Evolutionary conservation across 2,329 filamentous ascomycete species (phyloP).

Genomic region (Septoria petroselini): DNA sequence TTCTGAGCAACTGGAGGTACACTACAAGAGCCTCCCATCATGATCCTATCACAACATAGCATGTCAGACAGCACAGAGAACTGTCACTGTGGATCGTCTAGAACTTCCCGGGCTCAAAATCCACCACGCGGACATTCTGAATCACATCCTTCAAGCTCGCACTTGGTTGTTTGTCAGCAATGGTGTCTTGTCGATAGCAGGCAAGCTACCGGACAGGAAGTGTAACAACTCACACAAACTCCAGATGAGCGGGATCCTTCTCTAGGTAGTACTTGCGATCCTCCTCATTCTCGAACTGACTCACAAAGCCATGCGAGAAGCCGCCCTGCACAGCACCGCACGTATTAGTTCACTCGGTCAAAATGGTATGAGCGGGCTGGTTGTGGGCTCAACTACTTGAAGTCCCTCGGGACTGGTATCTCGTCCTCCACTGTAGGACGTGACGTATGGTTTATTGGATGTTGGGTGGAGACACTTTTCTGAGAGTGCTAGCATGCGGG

Average conservation of each 20-base stretch:
- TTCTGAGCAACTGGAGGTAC: slow-evolving; percentile 16
- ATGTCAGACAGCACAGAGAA: slow-evolving; percentile 5
- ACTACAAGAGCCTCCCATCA: background rate
- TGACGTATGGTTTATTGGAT: slow-evolving; percentile 60
- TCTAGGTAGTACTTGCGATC: slow-evolving; percentile 68
- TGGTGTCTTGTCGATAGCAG: no score
- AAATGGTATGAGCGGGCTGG: no score
- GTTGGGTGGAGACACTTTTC: slow-evolving; percentile 59
- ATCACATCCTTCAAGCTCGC: slow-evolving; percentile 47
- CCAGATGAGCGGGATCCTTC: slow-evolving; percentile 61
- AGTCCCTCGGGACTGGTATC: slow-evolving; percentile 62
- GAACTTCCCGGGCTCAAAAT: slow-evolving; percentile 51
- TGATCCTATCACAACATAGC: slow-evolving; percentile 2
- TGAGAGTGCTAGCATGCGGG: slow-evolving; percentile 56
- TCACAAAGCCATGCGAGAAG: slow-evolving; percentile 67
- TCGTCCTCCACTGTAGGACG: slow-evolving; percentile 55
- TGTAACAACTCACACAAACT: slow-evolving; percentile 49
- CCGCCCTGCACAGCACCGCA: slow-evolving; percentile 45
- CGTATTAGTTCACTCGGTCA: no score
- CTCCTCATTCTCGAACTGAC: slow-evolving; percentile 60
- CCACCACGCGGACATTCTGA: slow-evolving; percentile 57
- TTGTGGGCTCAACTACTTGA: slow-evolving; percentile 49
- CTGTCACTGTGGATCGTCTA: slow-evolving; percentile 11
- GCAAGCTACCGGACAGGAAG: no score
- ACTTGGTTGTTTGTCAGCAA: no score